Percentiles rank a stretch among this genome's conserved stretches.
These are phyloP conservation scores for Phalaenopsis equestris DNA, from an alignment of 106 monocot species.

Conservation along the genomic window DNA sequence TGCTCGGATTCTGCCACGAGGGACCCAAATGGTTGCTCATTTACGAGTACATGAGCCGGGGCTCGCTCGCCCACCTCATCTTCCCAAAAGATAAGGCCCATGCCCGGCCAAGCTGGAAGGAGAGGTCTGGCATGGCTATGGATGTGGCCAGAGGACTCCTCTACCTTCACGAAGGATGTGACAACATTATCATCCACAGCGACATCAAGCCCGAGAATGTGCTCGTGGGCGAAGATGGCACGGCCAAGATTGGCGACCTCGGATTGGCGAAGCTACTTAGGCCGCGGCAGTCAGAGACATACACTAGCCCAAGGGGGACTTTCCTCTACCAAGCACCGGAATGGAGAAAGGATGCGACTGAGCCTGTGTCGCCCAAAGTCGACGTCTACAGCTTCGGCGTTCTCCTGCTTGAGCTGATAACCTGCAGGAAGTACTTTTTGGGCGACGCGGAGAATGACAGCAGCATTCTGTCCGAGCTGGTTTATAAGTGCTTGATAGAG, in stretches of 20 bases:
- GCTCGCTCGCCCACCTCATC: constrained; percentile 20
- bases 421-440: constrained; percentile 21
- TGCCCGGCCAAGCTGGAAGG: constrained; percentile 16
- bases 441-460: not conserved
- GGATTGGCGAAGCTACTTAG: constrained; percentile 30
- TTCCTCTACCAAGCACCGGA: constrained; percentile 35
- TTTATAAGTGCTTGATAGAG: constrained; percentile 6
- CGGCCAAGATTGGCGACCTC: constrained; percentile 26
- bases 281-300: constrained; percentile 4
- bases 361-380: constrained; percentile 26
- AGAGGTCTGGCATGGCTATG: constrained; percentile 19
- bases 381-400: constrained; percentile 59
- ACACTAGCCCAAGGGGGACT: constrained; percentile 36
- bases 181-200: constrained; percentile 26
- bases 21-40: constrained; percentile 22
- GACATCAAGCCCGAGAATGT: constrained; percentile 51
- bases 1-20: constrained; percentile 37
- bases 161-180: constrained; percentile 40
- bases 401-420: constrained; percentile 30
- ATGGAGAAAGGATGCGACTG: constrained; percentile 16
- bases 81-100: not conserved
- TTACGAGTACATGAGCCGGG: constrained; percentile 32
- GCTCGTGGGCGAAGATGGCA: constrained; percentile 15
- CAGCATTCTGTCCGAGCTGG: not conserved
- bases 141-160: constrained; percentile 26